Evolutionary conservation across 164 flowering plant genomes (phyloP).

Genomic region (Chimonanthus salicifolius): DNA sequence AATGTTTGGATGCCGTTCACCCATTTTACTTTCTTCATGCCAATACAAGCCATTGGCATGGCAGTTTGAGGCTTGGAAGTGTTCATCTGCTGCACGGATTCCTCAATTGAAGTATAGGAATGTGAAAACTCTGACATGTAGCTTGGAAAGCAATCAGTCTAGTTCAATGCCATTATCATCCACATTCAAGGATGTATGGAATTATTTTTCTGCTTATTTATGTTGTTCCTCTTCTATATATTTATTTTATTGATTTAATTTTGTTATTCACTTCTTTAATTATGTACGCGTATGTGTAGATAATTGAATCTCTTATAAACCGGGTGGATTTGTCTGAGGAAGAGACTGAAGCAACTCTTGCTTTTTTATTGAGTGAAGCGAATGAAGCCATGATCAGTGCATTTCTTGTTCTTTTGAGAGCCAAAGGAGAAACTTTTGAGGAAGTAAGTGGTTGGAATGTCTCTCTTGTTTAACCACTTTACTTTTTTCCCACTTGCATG

Average conservation of each 20-base stretch:
- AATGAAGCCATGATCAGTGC: conserved; percentile 81
- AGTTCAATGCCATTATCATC: conserved; percentile 1
- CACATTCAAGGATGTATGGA: conserved; percentile 18
- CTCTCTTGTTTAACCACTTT: neutral
- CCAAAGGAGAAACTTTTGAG: conserved; percentile 92
- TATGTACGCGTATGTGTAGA: conserved; percentile 29
- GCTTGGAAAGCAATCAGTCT: neutral
- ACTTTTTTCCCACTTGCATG: neutral
- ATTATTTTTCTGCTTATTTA: neutral
- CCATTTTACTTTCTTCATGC: too few relatives aligned
- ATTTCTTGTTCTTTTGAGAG: conserved; percentile 82
- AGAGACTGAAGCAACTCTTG: conserved; percentile 75
- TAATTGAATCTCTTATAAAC: conserved; percentile 65
- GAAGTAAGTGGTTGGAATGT: conserved; percentile 43
- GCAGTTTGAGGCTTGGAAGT: neutral
- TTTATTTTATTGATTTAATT: neutral
- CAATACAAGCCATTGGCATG: neutral
- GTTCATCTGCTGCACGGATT: neutral
- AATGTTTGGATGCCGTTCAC: too few relatives aligned
- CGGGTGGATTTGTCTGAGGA: conserved; percentile 68
- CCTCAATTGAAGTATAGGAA: neutral
- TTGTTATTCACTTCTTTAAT: neutral
- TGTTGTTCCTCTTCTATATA: neutral
- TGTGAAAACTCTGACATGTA: neutral
- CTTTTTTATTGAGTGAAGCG: conserved; percentile 58